Evolutionary conservation across 2,329 filamentous ascomycete genomes (phyloP).

Genomic region (Hypoxylon sp.): DNA sequence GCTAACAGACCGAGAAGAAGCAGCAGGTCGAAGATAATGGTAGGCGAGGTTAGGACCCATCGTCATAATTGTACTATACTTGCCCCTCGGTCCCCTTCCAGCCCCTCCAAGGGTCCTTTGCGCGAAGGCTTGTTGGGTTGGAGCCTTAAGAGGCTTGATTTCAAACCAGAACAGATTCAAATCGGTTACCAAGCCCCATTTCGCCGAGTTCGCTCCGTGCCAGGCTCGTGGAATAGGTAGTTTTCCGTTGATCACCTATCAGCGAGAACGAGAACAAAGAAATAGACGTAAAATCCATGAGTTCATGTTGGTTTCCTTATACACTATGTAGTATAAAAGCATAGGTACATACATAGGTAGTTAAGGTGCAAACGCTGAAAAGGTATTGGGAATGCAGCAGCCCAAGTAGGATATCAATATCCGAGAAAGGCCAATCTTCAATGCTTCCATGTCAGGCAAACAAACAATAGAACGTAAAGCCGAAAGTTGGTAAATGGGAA

Average conservation of each 20-base stretch:
- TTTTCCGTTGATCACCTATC: slow-evolving; percentile 20
- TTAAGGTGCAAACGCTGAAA: too few relatives aligned
- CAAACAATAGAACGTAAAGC: slow-evolving; percentile 14
- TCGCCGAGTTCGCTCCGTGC: slow-evolving; percentile 38
- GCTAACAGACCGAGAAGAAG: slow-evolving; percentile 32
- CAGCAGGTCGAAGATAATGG: slow-evolving; percentile 7
- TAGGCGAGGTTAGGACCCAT: slow-evolving; percentile 17
- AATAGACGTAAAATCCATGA: neutral
- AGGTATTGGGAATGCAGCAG: too few relatives aligned
- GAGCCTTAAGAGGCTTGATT: slow-evolving; percentile 32
- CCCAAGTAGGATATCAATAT: slow-evolving; percentile 14
- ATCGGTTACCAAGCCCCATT: slow-evolving; percentile 35
- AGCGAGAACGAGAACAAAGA: slow-evolving; percentile 5
- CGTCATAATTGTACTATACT: slow-evolving; percentile 3
- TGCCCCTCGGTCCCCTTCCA: slow-evolving; percentile 31
- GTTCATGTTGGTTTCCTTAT: too few relatives aligned
- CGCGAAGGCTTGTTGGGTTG: slow-evolving; percentile 25
- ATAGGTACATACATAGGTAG: too few relatives aligned
- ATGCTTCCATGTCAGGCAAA: slow-evolving; percentile 8
- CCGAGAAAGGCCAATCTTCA: slow-evolving; percentile 8
- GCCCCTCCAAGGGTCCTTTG: slow-evolving; percentile 36
- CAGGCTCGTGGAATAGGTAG: slow-evolving; percentile 20
- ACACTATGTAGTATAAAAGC: too few relatives aligned
- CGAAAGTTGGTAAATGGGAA: slow-evolving; percentile 25
- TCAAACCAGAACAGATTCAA: slow-evolving; percentile 34